Evolutionary conservation across 73 alveolate genomes (phyloP).

Genomic region (Paramecium primaurelia): DNA sequence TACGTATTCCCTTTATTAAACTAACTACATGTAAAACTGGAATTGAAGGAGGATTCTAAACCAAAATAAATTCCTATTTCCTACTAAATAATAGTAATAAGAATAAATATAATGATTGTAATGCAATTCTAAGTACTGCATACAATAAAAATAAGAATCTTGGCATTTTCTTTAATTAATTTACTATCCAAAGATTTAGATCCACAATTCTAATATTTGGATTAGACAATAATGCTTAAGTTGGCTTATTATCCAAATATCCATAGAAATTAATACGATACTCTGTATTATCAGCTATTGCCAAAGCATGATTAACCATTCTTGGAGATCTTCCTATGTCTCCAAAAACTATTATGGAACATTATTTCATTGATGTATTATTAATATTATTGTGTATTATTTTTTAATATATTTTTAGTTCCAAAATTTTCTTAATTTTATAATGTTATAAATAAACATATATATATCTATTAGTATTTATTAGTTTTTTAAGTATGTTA

Average conservation of each 20-base stretch:
- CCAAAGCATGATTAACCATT: slow-evolving; percentile 94
- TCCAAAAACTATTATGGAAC: slow-evolving; percentile 93
- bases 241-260: slow-evolving; percentile 49
- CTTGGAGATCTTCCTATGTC: slow-evolving; percentile 96
- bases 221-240: background rate
- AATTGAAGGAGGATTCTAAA: slow-evolving; percentile 97
- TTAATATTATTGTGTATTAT: background rate
- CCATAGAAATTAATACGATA: slow-evolving; percentile 56
- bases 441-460: background rate
- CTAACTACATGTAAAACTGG: slow-evolving; percentile 83
- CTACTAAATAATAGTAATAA: slow-evolving; percentile 73
- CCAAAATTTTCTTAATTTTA: too few relatives aligned
- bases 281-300: slow-evolving; percentile 54
- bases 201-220: slow-evolving; percentile 55
- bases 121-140: slow-evolving; percentile 78
- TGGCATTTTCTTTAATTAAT: slow-evolving; percentile 66
- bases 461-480: too few relatives aligned
- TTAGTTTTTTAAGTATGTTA: too few relatives aligned
- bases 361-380: background rate
- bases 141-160: slow-evolving; percentile 69
- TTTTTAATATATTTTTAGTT: background rate
- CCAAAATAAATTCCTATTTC: slow-evolving; percentile 70
- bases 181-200: slow-evolving; percentile 42
- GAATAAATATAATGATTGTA: slow-evolving; percentile 76
- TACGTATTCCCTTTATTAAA: slow-evolving; percentile 64